Conservation (phyloP, 768 basidiomycete genomes). For the Tylopilus vinaceipallidus region DNA sequence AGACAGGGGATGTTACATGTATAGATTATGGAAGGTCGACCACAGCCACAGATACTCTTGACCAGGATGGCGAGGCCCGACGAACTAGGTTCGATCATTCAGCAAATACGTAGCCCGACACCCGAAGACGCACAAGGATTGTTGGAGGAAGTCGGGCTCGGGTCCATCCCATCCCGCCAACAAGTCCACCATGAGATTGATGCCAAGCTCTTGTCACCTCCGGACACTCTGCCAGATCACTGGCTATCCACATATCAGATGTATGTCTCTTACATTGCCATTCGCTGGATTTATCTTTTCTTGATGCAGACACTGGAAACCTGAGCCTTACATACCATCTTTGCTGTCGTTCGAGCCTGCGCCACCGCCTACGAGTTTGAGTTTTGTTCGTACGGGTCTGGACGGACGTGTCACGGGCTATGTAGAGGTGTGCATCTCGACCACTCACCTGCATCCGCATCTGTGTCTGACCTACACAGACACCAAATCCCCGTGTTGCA, state of each 20-base stretch:
- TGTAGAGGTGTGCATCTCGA: slow-evolving; percentile 56
- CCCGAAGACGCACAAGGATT: slow-evolving; percentile 40
- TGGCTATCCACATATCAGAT: slow-evolving; percentile 83
- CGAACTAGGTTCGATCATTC: slow-evolving; percentile 34
- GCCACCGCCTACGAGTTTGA: slow-evolving; percentile 69
- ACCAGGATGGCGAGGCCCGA: slow-evolving; percentile 17
- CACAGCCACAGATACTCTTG: no score
- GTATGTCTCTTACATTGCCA: slow-evolving; percentile 43
- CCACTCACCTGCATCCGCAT: slow-evolving; percentile 4
- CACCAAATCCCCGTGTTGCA: slow-evolving; percentile 48
- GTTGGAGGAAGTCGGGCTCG: slow-evolving; percentile 58
- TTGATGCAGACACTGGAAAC: slow-evolving; percentile 66
- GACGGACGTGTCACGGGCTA: slow-evolving; percentile 80
- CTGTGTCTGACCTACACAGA: slow-evolving; percentile 37
- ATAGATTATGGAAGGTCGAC: slow-evolving; percentile 6
- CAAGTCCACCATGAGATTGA: slow-evolving; percentile 71
- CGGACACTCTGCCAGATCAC: slow-evolving; percentile 59
- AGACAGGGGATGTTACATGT: neutral
- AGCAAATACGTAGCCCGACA: slow-evolving; percentile 46
- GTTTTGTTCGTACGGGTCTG: slow-evolving; percentile 76
- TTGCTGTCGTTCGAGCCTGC: slow-evolving; percentile 66
- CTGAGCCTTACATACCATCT: slow-evolving; percentile 56
- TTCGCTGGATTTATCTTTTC: slow-evolving; percentile 10
- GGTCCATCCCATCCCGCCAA: slow-evolving; percentile 53
- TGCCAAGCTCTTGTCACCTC: slow-evolving; percentile 69